Conservation (phyloP, 2,329 filamentous ascomycete genomes). For the Arthrobotrys sphaeroides region DNA sequence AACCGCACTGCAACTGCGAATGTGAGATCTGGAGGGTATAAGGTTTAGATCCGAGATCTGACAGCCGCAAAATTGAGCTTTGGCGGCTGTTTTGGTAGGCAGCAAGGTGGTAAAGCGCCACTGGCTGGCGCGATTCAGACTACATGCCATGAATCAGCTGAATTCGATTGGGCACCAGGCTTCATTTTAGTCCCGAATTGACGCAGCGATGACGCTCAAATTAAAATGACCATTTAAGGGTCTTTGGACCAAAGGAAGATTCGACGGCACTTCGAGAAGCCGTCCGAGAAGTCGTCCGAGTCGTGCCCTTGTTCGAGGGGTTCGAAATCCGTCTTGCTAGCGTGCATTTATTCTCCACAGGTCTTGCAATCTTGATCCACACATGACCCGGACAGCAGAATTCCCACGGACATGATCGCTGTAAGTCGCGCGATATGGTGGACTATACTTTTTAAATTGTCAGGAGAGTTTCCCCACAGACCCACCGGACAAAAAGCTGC, state of each 20-base stretch:
- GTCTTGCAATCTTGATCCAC: not conserved
- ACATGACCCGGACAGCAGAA: constrained; percentile 4
- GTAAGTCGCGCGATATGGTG: constrained; percentile 15
- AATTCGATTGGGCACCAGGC: not conserved
- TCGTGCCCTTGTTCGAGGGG: not conserved
- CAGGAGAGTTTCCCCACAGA: constrained; percentile 33
- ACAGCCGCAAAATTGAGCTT: not conserved
- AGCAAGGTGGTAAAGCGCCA: constrained; percentile 4
- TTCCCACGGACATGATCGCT: not conserved
- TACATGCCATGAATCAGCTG: not conserved
- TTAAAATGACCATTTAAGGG: too few relatives aligned
- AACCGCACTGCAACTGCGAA: not conserved
- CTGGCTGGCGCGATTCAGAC: not conserved
- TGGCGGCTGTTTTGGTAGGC: constrained; percentile 24
- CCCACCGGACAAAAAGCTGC: not conserved
- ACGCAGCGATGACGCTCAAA: constrained; percentile 4
- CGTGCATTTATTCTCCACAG: constrained; percentile 15
- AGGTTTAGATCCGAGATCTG: not conserved
- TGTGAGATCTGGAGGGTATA: not conserved
- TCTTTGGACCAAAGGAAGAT: too few relatives aligned
- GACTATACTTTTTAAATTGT: constrained; percentile 27
- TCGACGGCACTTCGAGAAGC: constrained; percentile 22
- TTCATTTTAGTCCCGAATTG: not conserved
- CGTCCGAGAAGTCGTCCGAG: not conserved
- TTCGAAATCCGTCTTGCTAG: constrained; percentile 10